Percentiles rank a stretch among this genome's conserved stretches.
Evolutionary conservation across 495 filamentous ascomycete genomes (phyloP).

Genomic region (Chaetomidium leptoderma): DNA sequence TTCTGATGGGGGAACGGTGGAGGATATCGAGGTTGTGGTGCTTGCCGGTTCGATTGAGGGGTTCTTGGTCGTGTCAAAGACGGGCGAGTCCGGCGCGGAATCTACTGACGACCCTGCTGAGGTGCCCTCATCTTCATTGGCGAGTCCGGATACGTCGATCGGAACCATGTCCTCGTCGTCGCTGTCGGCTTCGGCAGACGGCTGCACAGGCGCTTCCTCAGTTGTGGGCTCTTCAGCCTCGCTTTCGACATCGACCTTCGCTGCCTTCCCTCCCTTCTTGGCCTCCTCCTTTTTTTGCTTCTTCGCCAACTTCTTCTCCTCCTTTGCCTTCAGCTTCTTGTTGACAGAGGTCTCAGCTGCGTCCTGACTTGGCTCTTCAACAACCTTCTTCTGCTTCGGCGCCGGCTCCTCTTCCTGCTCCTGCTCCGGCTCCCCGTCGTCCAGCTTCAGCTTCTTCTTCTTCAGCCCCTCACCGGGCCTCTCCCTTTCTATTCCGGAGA

Average conservation of each 20-base stretch:
- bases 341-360: conserved; percentile 17
- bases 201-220: conserved; percentile 14
- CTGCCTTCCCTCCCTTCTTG: conserved; percentile 8
- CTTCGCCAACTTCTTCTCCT: conserved; percentile 38
- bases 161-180: conserved; percentile 28
- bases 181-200: conserved; percentile 23
- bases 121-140: conserved; percentile 42
- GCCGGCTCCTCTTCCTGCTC: conserved; percentile 22
- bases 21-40: conserved; percentile 68
- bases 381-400: conserved; percentile 45
- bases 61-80: conserved; percentile 55
- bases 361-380: conserved; percentile 27
- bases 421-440: conserved; percentile 47
- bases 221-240: conserved; percentile 2
- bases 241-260: background rate
- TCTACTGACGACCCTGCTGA: conserved; percentile 45
- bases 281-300: conserved; percentile 34
- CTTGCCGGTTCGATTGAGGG: conserved; percentile 47
- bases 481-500: conserved; percentile 49
- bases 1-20: conserved; percentile 56
- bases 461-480: conserved; percentile 52
- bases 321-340: conserved; percentile 32
- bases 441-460: conserved; percentile 40
- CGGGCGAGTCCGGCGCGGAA: conserved; percentile 57
- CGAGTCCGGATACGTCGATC: conserved; percentile 46